Conservation (phyloP, 2,329 filamentous ascomycete genomes). For the Aspergillus jensenii region DNA sequence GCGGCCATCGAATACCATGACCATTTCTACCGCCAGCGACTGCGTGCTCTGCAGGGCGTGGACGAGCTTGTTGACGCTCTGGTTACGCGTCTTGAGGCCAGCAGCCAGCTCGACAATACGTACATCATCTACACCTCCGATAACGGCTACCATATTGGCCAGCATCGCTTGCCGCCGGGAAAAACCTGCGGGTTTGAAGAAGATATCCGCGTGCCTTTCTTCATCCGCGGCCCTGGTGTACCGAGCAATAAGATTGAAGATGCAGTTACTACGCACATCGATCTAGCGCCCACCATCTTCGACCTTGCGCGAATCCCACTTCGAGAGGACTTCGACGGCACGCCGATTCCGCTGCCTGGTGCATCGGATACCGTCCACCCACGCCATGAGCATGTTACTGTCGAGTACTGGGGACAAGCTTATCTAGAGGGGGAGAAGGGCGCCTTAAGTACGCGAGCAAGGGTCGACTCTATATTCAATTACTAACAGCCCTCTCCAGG, state of each 20-base stretch:
- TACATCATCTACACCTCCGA: slow-evolving; percentile 61
- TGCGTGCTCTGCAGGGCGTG: slow-evolving; percentile 53
- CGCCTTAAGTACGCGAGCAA: neutral
- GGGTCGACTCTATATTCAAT: neutral
- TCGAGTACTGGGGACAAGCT: slow-evolving; percentile 56
- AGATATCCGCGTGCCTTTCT: slow-evolving; percentile 13
- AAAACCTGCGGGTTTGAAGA: slow-evolving; percentile 55
- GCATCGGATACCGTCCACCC: slow-evolving; percentile 6
- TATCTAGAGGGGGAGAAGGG: slow-evolving; percentile 15
- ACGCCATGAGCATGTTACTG: slow-evolving; percentile 54
- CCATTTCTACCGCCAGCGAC: slow-evolving; percentile 49
- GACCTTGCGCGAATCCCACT: slow-evolving; percentile 36
- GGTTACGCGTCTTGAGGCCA: slow-evolving; percentile 40
- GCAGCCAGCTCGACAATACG: slow-evolving; percentile 49
- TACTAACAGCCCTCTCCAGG: neutral
- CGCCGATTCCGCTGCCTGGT: slow-evolving; percentile 46
- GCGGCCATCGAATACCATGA: slow-evolving; percentile 52
- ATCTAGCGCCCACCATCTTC: slow-evolving; percentile 61
- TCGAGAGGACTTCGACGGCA: slow-evolving; percentile 55
- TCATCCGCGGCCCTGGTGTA: slow-evolving; percentile 12
- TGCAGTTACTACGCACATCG: slow-evolving; percentile 27
- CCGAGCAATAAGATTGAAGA: neutral
- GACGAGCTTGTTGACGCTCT: slow-evolving; percentile 54
- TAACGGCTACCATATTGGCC: slow-evolving; percentile 61
- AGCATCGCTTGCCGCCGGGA: slow-evolving; percentile 57